Evolutionary conservation across 139 green algal species (phyloP).

Genomic region (Yamagishiella unicocca): DNA sequence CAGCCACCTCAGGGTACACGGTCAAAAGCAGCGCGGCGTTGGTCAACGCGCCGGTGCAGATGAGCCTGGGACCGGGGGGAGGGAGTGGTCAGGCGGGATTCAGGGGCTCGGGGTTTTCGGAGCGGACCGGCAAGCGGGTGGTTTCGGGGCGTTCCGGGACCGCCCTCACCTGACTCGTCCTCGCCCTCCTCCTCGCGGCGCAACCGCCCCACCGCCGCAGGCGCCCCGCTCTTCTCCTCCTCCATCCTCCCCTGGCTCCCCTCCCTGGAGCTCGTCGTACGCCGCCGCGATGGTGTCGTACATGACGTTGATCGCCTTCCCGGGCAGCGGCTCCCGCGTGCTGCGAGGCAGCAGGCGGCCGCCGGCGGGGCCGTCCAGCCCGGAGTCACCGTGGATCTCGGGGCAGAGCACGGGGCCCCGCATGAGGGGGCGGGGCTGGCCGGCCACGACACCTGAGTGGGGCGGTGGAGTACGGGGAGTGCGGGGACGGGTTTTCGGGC

Average conservation of each 20-base stretch:
- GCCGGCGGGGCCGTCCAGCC: constrained; percentile 66
- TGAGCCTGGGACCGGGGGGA: constrained; percentile 65
- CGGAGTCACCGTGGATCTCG: constrained; percentile 95
- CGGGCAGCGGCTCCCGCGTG: constrained; percentile 10
- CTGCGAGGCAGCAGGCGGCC: constrained; percentile 63
- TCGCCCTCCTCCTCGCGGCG: too few species aligned
- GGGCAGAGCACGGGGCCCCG: constrained; percentile 78
- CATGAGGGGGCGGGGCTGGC: constrained; percentile 84
- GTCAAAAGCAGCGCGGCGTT: constrained; percentile 93
- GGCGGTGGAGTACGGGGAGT: too few species aligned
- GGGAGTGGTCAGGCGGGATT: not conserved
- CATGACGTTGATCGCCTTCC: constrained; percentile 18
- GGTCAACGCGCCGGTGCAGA: constrained; percentile 92
- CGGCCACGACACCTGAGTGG: constrained; percentile 79
- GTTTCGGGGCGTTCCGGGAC: too few species aligned
- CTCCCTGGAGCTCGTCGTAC: not conserved
- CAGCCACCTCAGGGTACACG: constrained; percentile 85
- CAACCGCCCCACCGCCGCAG: too few species aligned
- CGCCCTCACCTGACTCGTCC: too few species aligned
- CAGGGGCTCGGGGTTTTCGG: too few species aligned
- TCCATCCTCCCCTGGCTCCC: not conserved
- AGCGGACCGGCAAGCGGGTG: too few species aligned
- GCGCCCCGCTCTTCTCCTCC: too few species aligned
- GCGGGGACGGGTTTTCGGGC: too few species aligned
- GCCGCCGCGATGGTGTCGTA: not conserved